phyloP scores from a whole-genome alignment of 352 stramenopile genomes.

The Paralagenidium karlingii region DNA sequence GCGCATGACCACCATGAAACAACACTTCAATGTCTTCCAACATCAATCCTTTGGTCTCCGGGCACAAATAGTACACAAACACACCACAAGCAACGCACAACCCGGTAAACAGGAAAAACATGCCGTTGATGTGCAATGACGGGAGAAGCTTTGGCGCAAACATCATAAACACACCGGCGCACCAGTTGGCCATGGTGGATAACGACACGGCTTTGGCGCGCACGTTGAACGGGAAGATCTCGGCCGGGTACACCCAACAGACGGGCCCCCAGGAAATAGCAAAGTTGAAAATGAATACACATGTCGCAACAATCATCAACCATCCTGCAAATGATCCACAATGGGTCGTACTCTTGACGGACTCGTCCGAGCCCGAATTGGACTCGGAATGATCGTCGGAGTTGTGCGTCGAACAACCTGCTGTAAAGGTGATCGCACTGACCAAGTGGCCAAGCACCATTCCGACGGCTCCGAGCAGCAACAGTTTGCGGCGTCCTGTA shows the following conservation, averaged over 20 bases:
- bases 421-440: conserved; percentile 17
- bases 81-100: conserved; percentile 15
- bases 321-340: conserved; percentile 12
- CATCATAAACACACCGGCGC: conserved; percentile 16
- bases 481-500: conserved; percentile 15
- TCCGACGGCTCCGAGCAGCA: conserved; percentile 21
- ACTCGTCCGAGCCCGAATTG: too few species aligned
- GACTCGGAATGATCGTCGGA: too few species aligned
- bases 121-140: conserved; percentile 20
- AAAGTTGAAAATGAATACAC: conserved; percentile 38
- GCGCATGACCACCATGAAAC: too few species aligned
- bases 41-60: conserved; percentile 17
- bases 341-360: not conserved
- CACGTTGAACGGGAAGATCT: conserved; percentile 40
- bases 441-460: conserved; percentile 31
- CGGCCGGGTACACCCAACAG: conserved; percentile 42
- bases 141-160: conserved; percentile 13
- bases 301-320: conserved; percentile 18
- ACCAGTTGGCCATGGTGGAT: conserved; percentile 25
- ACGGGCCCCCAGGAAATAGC: conserved; percentile 38
- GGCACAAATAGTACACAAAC: conserved; percentile 33
- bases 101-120: conserved; percentile 41
- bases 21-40: conserved; percentile 18
- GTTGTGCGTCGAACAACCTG: conserved; percentile 13
- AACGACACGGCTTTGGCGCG: conserved; percentile 25